These are phyloP conservation scores for Dryadomyces sulphureus DNA, from an alignment of 2,329 filamentous ascomycete genomes.

Conservation along the genomic window DNA sequence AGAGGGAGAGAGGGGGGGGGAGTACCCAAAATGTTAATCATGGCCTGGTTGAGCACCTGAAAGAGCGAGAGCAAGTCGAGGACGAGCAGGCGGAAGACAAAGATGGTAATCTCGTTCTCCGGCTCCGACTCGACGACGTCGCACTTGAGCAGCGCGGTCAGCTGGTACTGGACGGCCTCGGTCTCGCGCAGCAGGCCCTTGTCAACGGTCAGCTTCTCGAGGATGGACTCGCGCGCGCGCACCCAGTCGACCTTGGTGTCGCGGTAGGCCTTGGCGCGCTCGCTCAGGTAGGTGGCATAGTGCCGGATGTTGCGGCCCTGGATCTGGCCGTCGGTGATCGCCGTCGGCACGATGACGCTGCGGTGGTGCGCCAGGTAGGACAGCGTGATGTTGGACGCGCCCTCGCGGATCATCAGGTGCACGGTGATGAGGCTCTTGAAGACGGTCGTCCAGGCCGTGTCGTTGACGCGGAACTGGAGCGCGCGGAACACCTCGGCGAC, in stretches of 20 bases:
- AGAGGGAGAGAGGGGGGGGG: conserved; percentile 9
- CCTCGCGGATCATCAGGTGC: conserved; percentile 95
- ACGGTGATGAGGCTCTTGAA: conserved; percentile 95
- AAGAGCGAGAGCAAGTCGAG: conserved; percentile 82
- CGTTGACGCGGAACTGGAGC: conserved; percentile 73
- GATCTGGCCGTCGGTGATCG: conserved; percentile 85
- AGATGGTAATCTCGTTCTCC: conserved; percentile 93
- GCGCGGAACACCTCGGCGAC: conserved; percentile 93
- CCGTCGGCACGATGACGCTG: conserved; percentile 72
- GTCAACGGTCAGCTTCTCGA: conserved; percentile 77
- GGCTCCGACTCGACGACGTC: conserved; percentile 80
- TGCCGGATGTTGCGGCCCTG: conserved; percentile 90
- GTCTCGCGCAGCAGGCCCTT: conserved; percentile 89
- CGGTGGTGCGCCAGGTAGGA: conserved; percentile 71
- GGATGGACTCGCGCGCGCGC: conserved; percentile 60
- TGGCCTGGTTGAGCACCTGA: conserved; percentile 89
- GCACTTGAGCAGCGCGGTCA: conserved; percentile 73
- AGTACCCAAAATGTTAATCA: conserved; percentile 89
- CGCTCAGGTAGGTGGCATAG: conserved; percentile 75
- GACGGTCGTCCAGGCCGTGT: conserved; percentile 98
- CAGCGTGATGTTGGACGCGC: conserved; percentile 76
- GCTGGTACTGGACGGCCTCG: conserved; percentile 77
- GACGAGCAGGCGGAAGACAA: conserved; percentile 81
- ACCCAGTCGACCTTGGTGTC: conserved; percentile 87
- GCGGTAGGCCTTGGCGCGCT: conserved; percentile 68